phyloP scores from a whole-genome alignment of 176 grass and related monocot genomes.

The Avena eriantha region DNA sequence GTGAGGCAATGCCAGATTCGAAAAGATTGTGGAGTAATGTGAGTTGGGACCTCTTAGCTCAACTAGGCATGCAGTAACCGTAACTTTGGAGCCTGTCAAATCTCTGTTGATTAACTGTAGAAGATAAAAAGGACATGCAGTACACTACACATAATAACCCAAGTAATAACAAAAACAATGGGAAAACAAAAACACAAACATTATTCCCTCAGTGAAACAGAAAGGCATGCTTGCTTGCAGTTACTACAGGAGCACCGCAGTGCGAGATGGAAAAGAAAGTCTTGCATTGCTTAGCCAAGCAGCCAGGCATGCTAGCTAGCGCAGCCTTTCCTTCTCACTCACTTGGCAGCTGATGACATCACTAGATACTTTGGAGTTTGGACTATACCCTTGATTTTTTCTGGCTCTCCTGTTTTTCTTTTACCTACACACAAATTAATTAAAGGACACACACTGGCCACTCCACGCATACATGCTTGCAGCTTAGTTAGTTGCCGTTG shows the following conservation, averaged over 20 bases:
- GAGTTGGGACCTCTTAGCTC: not conserved
- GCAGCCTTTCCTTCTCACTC: not conserved
- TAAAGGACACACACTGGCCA: not conserved
- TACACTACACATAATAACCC: not conserved
- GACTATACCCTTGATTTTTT: not conserved
- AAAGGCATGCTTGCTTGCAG: constrained; percentile 11
- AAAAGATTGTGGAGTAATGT: constrained; percentile 13
- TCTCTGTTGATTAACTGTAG: not conserved
- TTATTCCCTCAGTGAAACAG: not conserved
- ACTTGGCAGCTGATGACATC: constrained; percentile 4
- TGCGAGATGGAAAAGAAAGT: not conserved
- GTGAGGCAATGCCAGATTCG: not conserved
- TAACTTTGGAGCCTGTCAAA: not conserved
- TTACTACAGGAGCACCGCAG: not conserved
- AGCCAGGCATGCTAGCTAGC: not conserved
- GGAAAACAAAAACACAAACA: not conserved
- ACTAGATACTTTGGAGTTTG: not conserved
- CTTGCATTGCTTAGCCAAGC: constrained; percentile 11
- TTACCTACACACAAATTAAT: constrained; percentile 12
- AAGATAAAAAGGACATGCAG: not conserved
- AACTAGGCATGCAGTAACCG: not conserved
- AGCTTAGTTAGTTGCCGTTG: not conserved
- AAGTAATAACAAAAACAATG: not conserved
- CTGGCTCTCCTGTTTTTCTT: constrained; percentile 2
- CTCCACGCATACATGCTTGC: not conserved